These are phyloP conservation scores for Trichoderma brevicompactum DNA, from an alignment of 2,329 filamentous ascomycete genomes.

Conservation along the genomic window DNA sequence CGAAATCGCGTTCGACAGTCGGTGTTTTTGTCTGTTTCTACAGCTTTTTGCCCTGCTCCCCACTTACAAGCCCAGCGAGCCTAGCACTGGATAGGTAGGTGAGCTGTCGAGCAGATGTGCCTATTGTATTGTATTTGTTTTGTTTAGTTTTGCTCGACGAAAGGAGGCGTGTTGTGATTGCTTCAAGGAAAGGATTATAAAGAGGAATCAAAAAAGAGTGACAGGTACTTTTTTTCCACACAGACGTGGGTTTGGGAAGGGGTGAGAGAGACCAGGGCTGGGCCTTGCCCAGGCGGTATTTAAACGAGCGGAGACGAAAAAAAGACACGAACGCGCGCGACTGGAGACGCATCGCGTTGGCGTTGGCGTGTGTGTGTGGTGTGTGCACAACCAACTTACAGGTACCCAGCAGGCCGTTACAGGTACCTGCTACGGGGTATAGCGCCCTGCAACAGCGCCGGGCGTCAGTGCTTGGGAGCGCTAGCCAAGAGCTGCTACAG, in stretches of 20 bases:
- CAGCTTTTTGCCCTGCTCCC: slow-evolving; percentile 13
- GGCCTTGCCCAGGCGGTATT: slow-evolving; percentile 31
- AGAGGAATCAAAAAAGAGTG: slow-evolving; percentile 9
- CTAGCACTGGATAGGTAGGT: slow-evolving; percentile 8
- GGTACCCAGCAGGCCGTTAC: no score
- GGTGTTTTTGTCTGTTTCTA: slow-evolving; percentile 1
- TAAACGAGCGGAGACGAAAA: slow-evolving; percentile 27
- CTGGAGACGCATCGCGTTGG: slow-evolving; percentile 31
- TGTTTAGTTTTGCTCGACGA: no score
- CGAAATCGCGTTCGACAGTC: slow-evolving; percentile 2
- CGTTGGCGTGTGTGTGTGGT: slow-evolving; percentile 27
- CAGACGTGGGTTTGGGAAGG: slow-evolving; percentile 29
- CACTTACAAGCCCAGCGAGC: slow-evolving; percentile 19
- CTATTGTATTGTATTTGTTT: no score
- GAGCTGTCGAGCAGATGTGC: not conserved
- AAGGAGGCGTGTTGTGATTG: not conserved
- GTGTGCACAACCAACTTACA: slow-evolving; percentile 14
- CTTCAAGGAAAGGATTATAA: no score
- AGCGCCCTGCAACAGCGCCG: not conserved
- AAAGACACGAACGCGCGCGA: slow-evolving; percentile 32
- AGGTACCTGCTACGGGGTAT: no score
- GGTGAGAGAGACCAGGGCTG: slow-evolving; percentile 26
- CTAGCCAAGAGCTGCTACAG: slow-evolving; percentile 2
- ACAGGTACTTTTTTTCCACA: slow-evolving; percentile 14
- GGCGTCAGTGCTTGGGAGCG: not conserved